Base-by-base conservation (phyloP, 306 rosid species). In the Lablab purpureus region DNA sequence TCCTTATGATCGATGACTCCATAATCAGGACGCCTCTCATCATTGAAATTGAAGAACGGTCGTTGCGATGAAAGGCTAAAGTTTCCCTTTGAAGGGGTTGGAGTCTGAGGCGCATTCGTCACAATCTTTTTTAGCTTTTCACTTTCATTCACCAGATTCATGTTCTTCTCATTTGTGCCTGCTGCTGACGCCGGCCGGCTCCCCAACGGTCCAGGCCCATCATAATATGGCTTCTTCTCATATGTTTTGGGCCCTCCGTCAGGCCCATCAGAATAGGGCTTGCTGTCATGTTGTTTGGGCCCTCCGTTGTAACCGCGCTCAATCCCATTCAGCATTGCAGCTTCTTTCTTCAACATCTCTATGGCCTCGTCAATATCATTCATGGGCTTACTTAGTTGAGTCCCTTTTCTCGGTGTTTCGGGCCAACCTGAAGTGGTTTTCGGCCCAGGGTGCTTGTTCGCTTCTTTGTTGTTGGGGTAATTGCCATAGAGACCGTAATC, bases 371-470 rank as follows among this genome's bases (percentile, higher is more conserved):
- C 74, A 5, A 86, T 81, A 30, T 92, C 87, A 68, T 59, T 56
- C 28, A 76, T 90, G 5, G 97, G 82, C 60, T 23, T 25, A 30
- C 83, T 83, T 17, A 90, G 75, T 4, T 17, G 83, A 18, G 66
- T 69, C 56, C 84, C 89, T 15, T 49, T 82, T 78, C 71, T 75
- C 1, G 85, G 80, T 5, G 67, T 52, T 9, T 32, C 7, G 71
- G 52, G 15, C 84, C 85, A 73, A 18, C n/a, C n/a, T 23, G 82
- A 9, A 19, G 27, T 45, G 6, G 10, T 22, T 36, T 60, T 80
- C 14, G 87, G 76, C 58, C 51, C 71, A 65, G 3, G n/a, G 6
- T 25, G 11, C 17, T 67, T 5, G 17, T 51, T 5, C 40, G 8
- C 8, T 34, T 34, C 40, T 5, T 34, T 21, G 7, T 34, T 28